These are phyloP conservation scores for Chenopodium formosanum DNA, from an alignment of 148 eudicot species.

Conservation along the genomic window DNA sequence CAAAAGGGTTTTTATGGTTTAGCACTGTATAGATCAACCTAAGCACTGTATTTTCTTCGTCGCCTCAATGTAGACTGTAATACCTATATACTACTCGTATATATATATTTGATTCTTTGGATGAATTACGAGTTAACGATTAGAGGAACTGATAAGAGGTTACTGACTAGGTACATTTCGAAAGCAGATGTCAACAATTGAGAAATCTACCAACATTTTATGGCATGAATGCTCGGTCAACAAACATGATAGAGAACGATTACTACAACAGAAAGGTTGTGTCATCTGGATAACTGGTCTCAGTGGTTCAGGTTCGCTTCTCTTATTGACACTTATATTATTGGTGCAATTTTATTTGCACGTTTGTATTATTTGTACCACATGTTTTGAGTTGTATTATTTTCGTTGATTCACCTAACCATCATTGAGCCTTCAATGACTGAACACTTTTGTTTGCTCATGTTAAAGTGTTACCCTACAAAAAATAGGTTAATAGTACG, in stretches of 20 bases:
- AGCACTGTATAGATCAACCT: not conserved
- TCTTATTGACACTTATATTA: slow-evolving; percentile 15
- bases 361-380: not conserved
- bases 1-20: not conserved
- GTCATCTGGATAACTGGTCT: slow-evolving; percentile 97
- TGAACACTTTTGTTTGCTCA: not conserved
- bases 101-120: not conserved
- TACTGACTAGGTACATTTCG: slow-evolving; percentile 39
- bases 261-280: slow-evolving; percentile 93
- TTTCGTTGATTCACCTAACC: too few species aligned
- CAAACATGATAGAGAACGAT: slow-evolving; percentile 66
- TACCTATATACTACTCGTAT: not conserved
- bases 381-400: too few species aligned
- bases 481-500: not conserved
- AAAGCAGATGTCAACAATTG: slow-evolving; percentile 39
- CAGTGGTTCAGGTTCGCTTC: slow-evolving; percentile 91
- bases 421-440: too few species aligned
- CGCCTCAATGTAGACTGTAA: not conserved
- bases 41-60: too few species aligned
- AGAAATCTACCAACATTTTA: slow-evolving; percentile 60
- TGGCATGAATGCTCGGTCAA: slow-evolving; percentile 87
- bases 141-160: slow-evolving; percentile 17
- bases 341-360: not conserved
- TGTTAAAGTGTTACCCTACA: not conserved
- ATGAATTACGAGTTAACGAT: slow-evolving; percentile 5